Percentiles rank a stretch among this genome's conserved stretches.
These are phyloP conservation scores for Viridothelium virens DNA, from an alignment of 495 filamentous ascomycete species.

Conservation along the genomic window DNA sequence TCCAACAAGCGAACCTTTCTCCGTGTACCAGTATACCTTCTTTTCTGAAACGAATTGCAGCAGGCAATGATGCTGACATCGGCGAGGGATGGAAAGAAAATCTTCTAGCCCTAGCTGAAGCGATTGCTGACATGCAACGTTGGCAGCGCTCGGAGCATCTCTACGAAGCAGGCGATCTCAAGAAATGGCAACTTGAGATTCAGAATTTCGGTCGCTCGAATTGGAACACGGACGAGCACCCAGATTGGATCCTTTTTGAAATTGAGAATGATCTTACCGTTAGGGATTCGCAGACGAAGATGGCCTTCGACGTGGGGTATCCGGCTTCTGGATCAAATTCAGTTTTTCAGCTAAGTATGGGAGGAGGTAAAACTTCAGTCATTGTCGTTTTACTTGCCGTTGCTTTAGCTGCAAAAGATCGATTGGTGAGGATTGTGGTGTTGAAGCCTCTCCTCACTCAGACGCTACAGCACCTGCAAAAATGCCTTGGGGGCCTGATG, in stretches of 20 bases:
- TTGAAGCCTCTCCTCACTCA: slow-evolving; percentile 55
- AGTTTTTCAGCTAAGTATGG: slow-evolving; percentile 69
- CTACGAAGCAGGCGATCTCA: not conserved
- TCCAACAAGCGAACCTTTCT: no score
- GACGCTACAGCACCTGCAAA: slow-evolving; percentile 53
- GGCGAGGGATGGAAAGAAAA: no score
- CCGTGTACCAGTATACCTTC: no score
- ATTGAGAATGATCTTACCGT: slow-evolving; percentile 57
- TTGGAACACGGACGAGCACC: slow-evolving; percentile 44
- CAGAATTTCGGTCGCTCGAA: slow-evolving; percentile 45
- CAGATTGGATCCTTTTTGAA: slow-evolving; percentile 54
- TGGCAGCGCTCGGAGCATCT: slow-evolving; percentile 28
- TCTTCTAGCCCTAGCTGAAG: no score
- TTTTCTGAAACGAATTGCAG: no score
- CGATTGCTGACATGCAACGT: no score
- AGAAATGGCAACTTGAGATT: slow-evolving; percentile 44
- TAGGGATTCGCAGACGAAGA: slow-evolving; percentile 50
- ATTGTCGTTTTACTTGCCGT: slow-evolving; percentile 59
- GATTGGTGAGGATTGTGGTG: slow-evolving; percentile 53
- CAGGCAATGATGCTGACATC: no score
- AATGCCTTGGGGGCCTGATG: slow-evolving; percentile 53
- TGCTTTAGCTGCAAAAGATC: slow-evolving; percentile 44
- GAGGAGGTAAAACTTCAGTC: slow-evolving; percentile 63
- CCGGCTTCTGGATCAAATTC: slow-evolving; percentile 42
- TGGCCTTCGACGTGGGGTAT: slow-evolving; percentile 50